A percentile compares a stretch with the other conserved stretches of the same genome.
Conservation (phyloP, 495 filamentous ascomycete genomes). For the Aspergillus ostianus region DNA sequence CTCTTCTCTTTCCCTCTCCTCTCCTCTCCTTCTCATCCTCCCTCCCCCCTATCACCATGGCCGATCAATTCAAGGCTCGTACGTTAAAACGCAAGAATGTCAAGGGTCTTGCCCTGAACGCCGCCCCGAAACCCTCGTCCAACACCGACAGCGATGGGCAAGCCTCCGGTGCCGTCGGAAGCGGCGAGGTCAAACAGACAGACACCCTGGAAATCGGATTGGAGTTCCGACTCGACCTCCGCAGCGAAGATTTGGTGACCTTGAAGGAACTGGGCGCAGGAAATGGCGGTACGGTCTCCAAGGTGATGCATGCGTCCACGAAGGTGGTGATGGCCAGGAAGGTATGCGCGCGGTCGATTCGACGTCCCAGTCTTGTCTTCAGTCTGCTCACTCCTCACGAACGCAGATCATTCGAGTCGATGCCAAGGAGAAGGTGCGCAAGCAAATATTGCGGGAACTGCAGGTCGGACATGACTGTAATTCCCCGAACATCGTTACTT, state of each 20-base stretch:
- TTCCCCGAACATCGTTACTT: slow-evolving; percentile 91
- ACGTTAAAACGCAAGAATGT: slow-evolving; percentile 98
- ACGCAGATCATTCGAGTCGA: slow-evolving; percentile 93
- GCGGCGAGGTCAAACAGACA: slow-evolving; percentile 55
- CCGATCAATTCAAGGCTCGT: slow-evolving; percentile 80
- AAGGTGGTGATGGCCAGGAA: slow-evolving; percentile 97
- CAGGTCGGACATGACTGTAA: slow-evolving; percentile 99
- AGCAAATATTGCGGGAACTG: slow-evolving; percentile 91
- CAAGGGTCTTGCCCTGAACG: slow-evolving; percentile 85
- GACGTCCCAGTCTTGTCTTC: not conserved
- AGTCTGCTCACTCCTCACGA: not conserved
- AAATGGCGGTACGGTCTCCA: slow-evolving; percentile 97
- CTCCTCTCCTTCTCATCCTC: slow-evolving; percentile 8
- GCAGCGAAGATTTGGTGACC: slow-evolving; percentile 87
- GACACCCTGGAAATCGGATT: slow-evolving; percentile 94
- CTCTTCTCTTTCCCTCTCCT: not conserved
- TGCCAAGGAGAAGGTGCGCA: slow-evolving; percentile 92
- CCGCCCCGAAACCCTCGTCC: slow-evolving; percentile 57
- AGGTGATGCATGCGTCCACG: slow-evolving; percentile 91
- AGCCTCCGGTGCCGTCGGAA: slow-evolving; percentile 58
- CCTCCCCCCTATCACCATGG: slow-evolving; percentile 52
- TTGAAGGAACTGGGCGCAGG: slow-evolving; percentile 93
- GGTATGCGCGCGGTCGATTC: slow-evolving; percentile 50
- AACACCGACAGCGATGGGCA: slow-evolving; percentile 59
- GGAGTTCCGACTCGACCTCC: slow-evolving; percentile 90